A percentile compares a stretch with the other conserved stretches of the same genome.
Conservation (phyloP, 352 stramenopile species). For the Pythium dissimile region DNA sequence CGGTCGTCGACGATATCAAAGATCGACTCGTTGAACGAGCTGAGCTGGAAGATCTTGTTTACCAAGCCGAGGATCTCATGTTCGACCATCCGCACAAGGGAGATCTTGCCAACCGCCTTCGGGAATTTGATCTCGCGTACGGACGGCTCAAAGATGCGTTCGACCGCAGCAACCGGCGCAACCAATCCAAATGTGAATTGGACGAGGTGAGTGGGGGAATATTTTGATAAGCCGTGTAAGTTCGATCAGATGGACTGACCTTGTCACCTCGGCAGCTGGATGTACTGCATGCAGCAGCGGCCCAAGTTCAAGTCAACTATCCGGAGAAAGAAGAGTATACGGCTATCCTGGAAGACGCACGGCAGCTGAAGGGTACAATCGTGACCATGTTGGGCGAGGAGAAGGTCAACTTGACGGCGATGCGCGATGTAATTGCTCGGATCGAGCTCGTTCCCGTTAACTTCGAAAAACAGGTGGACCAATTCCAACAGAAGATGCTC, state of each 20-base stretch:
- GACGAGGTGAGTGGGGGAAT: constrained; percentile 53
- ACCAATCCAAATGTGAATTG: constrained; percentile 60
- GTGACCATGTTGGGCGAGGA: constrained; percentile 65
- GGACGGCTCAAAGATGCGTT: constrained; percentile 60
- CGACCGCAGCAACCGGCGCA: constrained; percentile 56
- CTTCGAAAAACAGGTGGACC: constrained; percentile 73
- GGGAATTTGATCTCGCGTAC: constrained; percentile 55
- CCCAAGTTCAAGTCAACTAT: constrained; percentile 54
- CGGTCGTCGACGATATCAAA: constrained; percentile 31
- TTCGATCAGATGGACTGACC: not conserved
- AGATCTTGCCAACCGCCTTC: constrained; percentile 35
- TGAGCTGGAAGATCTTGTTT: constrained; percentile 42
- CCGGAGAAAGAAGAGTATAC: constrained; percentile 48
- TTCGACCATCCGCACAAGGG: constrained; percentile 40
- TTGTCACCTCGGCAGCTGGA: constrained; percentile 27
- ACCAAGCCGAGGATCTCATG: constrained; percentile 59
- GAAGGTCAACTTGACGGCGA: constrained; percentile 78
- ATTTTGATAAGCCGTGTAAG: no score
- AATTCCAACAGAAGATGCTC: constrained; percentile 84
- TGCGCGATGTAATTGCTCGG: constrained; percentile 74
- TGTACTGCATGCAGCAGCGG: constrained; percentile 37
- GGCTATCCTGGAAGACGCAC: constrained; percentile 56
- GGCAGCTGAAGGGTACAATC: constrained; percentile 59
- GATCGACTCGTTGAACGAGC: constrained; percentile 35
- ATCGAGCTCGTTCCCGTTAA: constrained; percentile 86